phyloP scores from a whole-genome alignment of 1,284 basidiomycete genomes.

The Cerioporus squamosus region DNA sequence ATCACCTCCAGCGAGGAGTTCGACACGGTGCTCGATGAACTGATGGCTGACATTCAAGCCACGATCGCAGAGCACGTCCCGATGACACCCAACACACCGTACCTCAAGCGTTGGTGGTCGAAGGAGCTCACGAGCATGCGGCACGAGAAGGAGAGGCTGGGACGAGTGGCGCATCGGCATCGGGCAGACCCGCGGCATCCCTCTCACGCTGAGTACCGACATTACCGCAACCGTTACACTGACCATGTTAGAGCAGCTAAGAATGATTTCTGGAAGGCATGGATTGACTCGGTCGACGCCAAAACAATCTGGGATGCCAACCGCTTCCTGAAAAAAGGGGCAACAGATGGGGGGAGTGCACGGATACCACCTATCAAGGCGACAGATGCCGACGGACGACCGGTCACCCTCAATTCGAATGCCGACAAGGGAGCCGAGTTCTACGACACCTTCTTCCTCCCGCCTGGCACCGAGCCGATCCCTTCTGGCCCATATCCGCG shows the following conservation, averaged over 20 bases:
- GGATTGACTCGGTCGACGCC: slow-evolving; percentile 33
- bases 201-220: slow-evolving; percentile 26
- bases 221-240: slow-evolving; percentile 31
- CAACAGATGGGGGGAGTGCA: slow-evolving; percentile 35
- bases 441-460: slow-evolving; percentile 38
- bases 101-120: slow-evolving; percentile 34
- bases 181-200: slow-evolving; percentile 36
- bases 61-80: no score
- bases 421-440: slow-evolving; percentile 34
- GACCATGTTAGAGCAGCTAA: slow-evolving; percentile 36
- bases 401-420: slow-evolving; percentile 20
- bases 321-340: slow-evolving; percentile 30
- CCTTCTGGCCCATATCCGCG: slow-evolving; percentile 23
- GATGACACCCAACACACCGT: slow-evolving; percentile 24
- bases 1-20: no score
- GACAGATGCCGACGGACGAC: not conserved
- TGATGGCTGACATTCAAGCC: no score
- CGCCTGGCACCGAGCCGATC: slow-evolving; percentile 11
- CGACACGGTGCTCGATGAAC: no score
- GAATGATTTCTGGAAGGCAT: slow-evolving; percentile 39
- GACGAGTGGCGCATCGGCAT: slow-evolving; percentile 32
- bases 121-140: slow-evolving; percentile 26
- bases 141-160: slow-evolving; percentile 28
- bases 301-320: slow-evolving; percentile 38
- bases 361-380: slow-evolving; percentile 33